phyloP scores from a whole-genome alignment of 352 stramenopile species.

The Phytophthora fragariaefolia region DNA sequence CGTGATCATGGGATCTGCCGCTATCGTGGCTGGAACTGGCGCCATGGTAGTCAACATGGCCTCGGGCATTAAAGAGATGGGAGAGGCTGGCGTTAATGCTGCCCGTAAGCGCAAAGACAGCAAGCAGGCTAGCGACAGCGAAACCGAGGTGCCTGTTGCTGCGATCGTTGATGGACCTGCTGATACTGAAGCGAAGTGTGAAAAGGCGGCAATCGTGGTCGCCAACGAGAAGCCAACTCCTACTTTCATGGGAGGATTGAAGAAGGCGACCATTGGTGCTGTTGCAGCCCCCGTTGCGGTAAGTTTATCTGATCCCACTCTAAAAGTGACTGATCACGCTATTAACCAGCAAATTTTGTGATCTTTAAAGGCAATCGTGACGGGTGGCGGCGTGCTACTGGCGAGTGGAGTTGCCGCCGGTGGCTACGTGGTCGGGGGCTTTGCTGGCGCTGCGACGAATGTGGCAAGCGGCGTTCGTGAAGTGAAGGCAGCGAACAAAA shows the following conservation, averaged over 20 bases:
- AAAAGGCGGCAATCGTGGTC: constrained; percentile 34
- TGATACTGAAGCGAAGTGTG: constrained; percentile 25
- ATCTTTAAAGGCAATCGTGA: constrained; percentile 67
- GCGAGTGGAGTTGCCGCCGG: constrained; percentile 80
- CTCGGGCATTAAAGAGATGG: constrained; percentile 89
- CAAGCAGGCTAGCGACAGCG: constrained; percentile 49
- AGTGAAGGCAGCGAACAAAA: constrained; percentile 80
- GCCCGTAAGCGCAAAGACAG: constrained; percentile 67
- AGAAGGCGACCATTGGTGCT: constrained; percentile 86
- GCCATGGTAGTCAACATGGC: constrained; percentile 87
- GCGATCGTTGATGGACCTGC: constrained; percentile 19
- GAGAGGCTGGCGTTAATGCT: constrained; percentile 80
- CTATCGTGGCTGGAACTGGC: constrained; percentile 73
- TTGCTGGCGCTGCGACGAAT: constrained; percentile 83
- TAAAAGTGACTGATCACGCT: too few species aligned
- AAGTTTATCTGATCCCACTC: too few species aligned
- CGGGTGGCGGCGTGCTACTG: constrained; percentile 73
- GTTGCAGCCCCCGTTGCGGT: constrained; percentile 84
- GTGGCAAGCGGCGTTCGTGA: constrained; percentile 83
- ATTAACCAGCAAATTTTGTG: constrained; percentile 4
- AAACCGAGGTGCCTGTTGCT: constrained; percentile 39
- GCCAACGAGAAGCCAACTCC: constrained; percentile 75
- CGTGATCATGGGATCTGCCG: constrained; percentile 86
- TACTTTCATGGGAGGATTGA: constrained; percentile 86
- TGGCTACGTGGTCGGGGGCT: constrained; percentile 81